phyloP scores from a whole-genome alignment of 345 rosid species.

The Syzygium aqueum region DNA sequence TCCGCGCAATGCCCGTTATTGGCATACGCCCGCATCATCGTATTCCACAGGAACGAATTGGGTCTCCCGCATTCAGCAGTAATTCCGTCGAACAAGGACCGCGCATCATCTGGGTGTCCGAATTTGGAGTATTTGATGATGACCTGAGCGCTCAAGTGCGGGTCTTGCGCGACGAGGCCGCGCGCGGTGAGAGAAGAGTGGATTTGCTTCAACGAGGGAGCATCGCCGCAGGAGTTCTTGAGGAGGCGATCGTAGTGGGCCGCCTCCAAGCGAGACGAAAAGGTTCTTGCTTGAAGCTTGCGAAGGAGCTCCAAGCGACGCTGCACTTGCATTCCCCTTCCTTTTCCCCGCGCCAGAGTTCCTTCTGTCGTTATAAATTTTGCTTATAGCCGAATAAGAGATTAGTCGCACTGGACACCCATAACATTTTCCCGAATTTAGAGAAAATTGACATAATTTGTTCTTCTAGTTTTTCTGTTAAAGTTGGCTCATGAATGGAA shows the following conservation, averaged over 20 bases:
- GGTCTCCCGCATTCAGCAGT: background rate
- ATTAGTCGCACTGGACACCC: background rate
- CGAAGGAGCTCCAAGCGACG: background rate
- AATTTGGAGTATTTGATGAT: slow-evolving; percentile 27
- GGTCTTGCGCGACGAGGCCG: slow-evolving; percentile 12
- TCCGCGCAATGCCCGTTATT: slow-evolving; percentile 19
- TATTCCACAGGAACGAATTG: slow-evolving; percentile 38
- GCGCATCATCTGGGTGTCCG: slow-evolving; percentile 10
- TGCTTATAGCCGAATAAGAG: no score
- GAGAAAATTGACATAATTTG: background rate
- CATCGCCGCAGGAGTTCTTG: slow-evolving; percentile 9
- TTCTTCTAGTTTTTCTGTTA: background rate
- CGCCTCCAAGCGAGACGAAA: background rate
- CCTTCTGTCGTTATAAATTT: background rate
- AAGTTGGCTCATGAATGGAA: background rate
- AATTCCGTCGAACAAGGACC: slow-evolving; percentile 22
- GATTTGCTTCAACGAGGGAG: slow-evolving; percentile 24
- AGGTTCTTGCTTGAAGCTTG: background rate
- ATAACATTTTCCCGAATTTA: background rate
- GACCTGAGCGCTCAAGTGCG: slow-evolving; percentile 31
- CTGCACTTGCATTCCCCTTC: background rate
- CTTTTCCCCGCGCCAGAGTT: background rate
- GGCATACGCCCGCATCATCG: slow-evolving; percentile 43
- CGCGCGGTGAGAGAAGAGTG: slow-evolving; percentile 26
- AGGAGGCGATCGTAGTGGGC: slow-evolving; percentile 13